Percentiles rank a stretch among this genome's conserved stretches.
These are phyloP conservation scores for Barnettozyma sucrosica DNA, from an alignment of 805 yeast genomes.

Conservation along the genomic window DNA sequence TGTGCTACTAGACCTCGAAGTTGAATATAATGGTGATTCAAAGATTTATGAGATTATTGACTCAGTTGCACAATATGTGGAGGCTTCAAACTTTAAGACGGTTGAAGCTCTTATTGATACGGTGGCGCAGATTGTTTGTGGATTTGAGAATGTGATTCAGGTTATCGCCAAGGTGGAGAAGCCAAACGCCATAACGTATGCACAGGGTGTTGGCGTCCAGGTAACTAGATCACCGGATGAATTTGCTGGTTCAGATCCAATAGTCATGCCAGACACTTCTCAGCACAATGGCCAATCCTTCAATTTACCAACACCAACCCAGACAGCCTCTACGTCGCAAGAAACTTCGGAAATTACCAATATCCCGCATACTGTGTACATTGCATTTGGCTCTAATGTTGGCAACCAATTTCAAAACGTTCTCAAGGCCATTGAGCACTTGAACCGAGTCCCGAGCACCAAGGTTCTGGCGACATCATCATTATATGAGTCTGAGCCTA, in stretches of 20 bases:
- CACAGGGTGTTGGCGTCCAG: conserved; percentile 88
- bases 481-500: conserved; percentile 83
- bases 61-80: conserved; percentile 55
- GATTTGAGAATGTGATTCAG: conserved; percentile 31
- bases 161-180: conserved; percentile 66
- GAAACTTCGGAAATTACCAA: not conserved
- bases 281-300: conserved; percentile 4
- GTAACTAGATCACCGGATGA: conserved; percentile 44
- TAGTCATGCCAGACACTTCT: conserved; percentile 10
- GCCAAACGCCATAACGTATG: conserved; percentile 81
- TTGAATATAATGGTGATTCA: conserved; percentile 34
- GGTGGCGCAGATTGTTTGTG: conserved; percentile 54
- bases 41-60: conserved; percentile 39
- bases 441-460: conserved; percentile 31
- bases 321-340: conserved; percentile 26
- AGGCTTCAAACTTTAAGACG: conserved; percentile 76
- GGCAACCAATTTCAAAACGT: conserved; percentile 71
- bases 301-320: conserved; percentile 26
- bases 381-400: conserved; percentile 87
- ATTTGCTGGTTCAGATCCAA: conserved; percentile 26
- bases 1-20: conserved; percentile 49
- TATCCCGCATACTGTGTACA: conserved; percentile 46
- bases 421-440: conserved; percentile 42
- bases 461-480: conserved; percentile 61
- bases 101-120: conserved; percentile 85